Base-by-base conservation (phyloP, 2,329 filamentous ascomycete genomes). In the Epichloe uncinata region DNA sequence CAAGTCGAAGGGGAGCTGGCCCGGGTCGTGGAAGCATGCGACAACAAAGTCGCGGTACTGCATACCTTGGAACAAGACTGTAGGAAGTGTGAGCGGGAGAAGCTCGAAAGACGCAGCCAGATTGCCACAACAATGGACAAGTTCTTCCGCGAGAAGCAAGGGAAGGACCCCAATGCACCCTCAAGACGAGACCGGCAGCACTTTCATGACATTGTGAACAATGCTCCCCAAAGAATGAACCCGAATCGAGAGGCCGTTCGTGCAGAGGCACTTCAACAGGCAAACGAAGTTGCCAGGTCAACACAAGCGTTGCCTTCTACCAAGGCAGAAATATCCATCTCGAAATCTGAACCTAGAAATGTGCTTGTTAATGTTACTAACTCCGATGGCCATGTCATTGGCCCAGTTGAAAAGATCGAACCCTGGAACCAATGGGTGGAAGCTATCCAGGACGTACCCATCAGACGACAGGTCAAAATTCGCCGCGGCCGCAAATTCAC, bases 401-500 rank as follows among this genome's bases (percentile, higher is more conserved):
- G 68, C 2, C 56, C 61, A 5, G 55, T 74, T 34, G 58, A 62
- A 40, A 62, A 60, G 0, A 64, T 70, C 18, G 61, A 63, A 18
- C 59, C 61, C 0, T 63, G 64, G 56, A 73, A 73, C 47, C 63
- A 64, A n/a, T 69, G 66, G 60, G 62, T 71, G 4, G 58, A 66
- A 12, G 62, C 59, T 5, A 63, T 73, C 11, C 60, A 67, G 16
- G 54, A 63, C 12, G 49, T 68, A 2, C 66, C 69, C 2, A 56
- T 74, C 41, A 62, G 60, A 54, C 64, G 71, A 11, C 57, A 57
- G 0, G 66, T 73, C 48, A 66, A 65, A 51, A 67, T 74, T 26
- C 71, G 72, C 1, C 60, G 60, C 4, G 66, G 67, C 12, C 60
- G 69, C 16, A 68, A 65, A n/a, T 71, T 74, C 49, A 67, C 63